Conservation (phyloP, 768 basidiomycete species). For the Glaciozyma martinii region DNA sequence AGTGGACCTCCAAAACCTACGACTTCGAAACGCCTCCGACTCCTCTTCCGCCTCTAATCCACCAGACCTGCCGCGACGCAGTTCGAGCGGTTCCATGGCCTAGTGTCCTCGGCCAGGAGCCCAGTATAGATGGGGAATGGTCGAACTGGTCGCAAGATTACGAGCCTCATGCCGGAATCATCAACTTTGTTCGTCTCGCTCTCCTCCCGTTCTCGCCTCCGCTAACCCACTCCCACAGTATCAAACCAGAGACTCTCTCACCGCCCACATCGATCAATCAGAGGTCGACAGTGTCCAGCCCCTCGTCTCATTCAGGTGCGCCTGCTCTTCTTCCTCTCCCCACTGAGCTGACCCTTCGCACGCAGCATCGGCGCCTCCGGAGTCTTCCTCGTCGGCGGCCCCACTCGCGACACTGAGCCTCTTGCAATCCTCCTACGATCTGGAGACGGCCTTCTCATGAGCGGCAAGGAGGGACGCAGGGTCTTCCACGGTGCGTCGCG, state of each 20-base stretch:
- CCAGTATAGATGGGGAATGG: conserved; percentile 60
- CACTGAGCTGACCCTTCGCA: background rate
- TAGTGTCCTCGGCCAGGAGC: conserved; percentile 48
- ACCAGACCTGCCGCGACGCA: conserved; percentile 53
- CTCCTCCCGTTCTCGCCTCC: conserved; percentile 37
- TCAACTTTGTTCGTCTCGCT: conserved; percentile 85
- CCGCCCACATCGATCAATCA: conserved; percentile 95
- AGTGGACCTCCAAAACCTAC: conserved; percentile 94
- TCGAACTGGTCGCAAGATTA: conserved; percentile 66
- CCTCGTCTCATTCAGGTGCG: conserved; percentile 86
- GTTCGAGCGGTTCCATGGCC: conserved; percentile 63
- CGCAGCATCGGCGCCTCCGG: conserved; percentile 76
- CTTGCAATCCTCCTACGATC: conserved; percentile 75
- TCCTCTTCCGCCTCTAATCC: conserved; percentile 52
- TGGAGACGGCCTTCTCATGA: conserved; percentile 89
- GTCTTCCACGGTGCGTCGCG: conserved; percentile 78
- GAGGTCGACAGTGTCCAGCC: conserved; percentile 88
- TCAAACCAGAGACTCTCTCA: conserved; percentile 63
- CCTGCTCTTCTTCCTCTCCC: conserved; percentile 1
- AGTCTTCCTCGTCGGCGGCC: conserved; percentile 79
- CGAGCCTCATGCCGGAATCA: conserved; percentile 90
- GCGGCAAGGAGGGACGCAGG: conserved; percentile 69
- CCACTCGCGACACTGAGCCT: conserved; percentile 66
- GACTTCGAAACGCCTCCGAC: conserved; percentile 68
- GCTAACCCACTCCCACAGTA: conserved; percentile 5